Percentiles rank a stretch among this genome's conserved stretches.
Conservation (phyloP, 2,329 filamentous ascomycete species). For the Cytospora paraplurivora region DNA sequence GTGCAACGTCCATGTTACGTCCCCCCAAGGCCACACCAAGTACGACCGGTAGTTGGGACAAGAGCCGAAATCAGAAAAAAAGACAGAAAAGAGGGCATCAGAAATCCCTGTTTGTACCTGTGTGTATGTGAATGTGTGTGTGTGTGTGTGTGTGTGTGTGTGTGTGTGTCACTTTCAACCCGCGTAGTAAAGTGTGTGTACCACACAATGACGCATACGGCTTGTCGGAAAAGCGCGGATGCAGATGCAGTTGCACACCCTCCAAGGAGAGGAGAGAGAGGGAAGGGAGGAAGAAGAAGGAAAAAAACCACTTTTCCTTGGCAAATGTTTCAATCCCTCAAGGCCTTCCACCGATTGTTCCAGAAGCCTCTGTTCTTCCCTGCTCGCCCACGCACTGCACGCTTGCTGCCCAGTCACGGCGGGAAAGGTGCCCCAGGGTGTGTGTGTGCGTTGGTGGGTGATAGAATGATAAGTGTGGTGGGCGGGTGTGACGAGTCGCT, state of each 20-base stretch:
- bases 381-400: background rate
- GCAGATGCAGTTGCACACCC: too few relatives aligned
- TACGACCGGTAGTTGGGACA: too few relatives aligned
- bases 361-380: background rate
- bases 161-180: background rate
- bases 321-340: background rate
- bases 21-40: too few relatives aligned
- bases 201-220: background rate
- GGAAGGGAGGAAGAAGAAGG: background rate
- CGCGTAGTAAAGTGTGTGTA: too few relatives aligned
- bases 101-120: background rate
- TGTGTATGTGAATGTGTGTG: background rate
- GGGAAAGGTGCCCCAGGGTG: background rate
- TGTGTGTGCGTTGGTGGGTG: background rate
- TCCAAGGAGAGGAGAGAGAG: too few relatives aligned
- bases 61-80: background rate
- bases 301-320: background rate
- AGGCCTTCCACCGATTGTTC: background rate
- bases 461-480: too few relatives aligned
- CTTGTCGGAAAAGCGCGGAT: background rate
- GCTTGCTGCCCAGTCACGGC: background rate
- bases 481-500: too few relatives aligned
- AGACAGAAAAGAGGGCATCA: background rate
- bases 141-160: background rate
- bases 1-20: background rate